These are phyloP conservation scores for Gaultheria prostrata DNA, from an alignment of 148 eudicot species.

Conservation along the genomic window DNA sequence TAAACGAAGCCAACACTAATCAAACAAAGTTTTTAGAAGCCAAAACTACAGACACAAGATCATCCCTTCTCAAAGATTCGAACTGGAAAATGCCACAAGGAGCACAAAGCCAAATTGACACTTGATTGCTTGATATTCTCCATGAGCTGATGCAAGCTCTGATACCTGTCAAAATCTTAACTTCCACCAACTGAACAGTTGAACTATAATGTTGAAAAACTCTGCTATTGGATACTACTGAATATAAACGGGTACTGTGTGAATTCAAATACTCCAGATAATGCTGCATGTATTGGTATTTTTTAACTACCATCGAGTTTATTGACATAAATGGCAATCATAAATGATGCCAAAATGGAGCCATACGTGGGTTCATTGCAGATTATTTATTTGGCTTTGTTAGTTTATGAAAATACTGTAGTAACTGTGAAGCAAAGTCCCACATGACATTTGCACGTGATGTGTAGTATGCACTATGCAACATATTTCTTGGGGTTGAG, in stretches of 20 bases:
- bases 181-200: too few relatives aligned
- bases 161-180: too few relatives aligned
- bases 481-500: background rate
- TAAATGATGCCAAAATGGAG: background rate
- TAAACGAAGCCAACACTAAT: too few relatives aligned
- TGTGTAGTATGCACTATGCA: background rate
- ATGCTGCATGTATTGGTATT: background rate
- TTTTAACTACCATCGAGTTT: background rate
- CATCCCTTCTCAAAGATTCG: too few relatives aligned
- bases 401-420: too few relatives aligned
- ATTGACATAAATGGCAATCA: background rate
- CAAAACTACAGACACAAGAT: too few relatives aligned
- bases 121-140: too few relatives aligned
- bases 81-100: too few relatives aligned
- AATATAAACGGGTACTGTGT: background rate
- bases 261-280: background rate
- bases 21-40: too few relatives aligned
- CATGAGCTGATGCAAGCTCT: too few relatives aligned
- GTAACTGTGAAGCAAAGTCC: background rate
- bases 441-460: background rate
- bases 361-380: background rate
- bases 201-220: too few relatives aligned
- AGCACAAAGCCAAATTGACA: too few relatives aligned
- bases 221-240: background rate
- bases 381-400: background rate